Evolutionary conservation across 768 basidiomycete species (phyloP).

Genomic region (Xerocomus spinulosus): DNA sequence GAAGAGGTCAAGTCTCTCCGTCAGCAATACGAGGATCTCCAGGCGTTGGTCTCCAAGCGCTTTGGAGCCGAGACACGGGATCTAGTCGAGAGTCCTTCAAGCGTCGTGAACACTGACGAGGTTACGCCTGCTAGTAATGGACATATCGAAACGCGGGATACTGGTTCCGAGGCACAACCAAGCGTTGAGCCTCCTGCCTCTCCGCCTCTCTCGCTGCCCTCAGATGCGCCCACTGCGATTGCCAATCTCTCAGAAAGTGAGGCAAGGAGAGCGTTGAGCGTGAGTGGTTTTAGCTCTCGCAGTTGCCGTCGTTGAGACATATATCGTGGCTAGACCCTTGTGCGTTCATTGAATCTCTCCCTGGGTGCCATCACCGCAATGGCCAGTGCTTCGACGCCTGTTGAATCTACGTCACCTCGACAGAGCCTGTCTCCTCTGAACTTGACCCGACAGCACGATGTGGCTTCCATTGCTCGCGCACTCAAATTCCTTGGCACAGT

Average conservation of each 20-base stretch:
- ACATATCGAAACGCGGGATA: neutral
- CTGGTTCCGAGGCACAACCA: neutral
- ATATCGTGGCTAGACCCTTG: slow-evolving; percentile 9
- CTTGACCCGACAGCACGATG: slow-evolving; percentile 10
- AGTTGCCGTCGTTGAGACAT: neutral
- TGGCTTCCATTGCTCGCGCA: slow-evolving; percentile 19
- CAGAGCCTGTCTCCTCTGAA: neutral
- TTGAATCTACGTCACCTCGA: neutral
- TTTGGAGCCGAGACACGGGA: slow-evolving; percentile 3
- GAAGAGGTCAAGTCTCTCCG: slow-evolving; percentile 26
- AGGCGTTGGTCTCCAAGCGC: slow-evolving; percentile 13
- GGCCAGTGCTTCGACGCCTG: neutral
- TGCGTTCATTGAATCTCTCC: slow-evolving; percentile 12
- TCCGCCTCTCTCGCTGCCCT: too few species aligned
- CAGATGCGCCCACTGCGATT: slow-evolving; percentile 12
- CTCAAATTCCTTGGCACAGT: slow-evolving; percentile 23
- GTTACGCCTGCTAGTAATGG: neutral
- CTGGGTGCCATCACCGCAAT: neutral
- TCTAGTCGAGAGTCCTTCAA: neutral
- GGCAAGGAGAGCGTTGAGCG: slow-evolving; percentile 18
- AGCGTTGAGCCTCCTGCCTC: neutral
- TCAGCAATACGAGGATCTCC: slow-evolving; percentile 24
- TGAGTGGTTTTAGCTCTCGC: slow-evolving; percentile 8
- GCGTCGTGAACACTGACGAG: neutral
- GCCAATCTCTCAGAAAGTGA: slow-evolving; percentile 19